Percentiles rank a stretch among this genome's conserved stretches.
Evolutionary conservation across 305 asterid genomes (phyloP).

Genomic region (Solanum hybrid): DNA sequence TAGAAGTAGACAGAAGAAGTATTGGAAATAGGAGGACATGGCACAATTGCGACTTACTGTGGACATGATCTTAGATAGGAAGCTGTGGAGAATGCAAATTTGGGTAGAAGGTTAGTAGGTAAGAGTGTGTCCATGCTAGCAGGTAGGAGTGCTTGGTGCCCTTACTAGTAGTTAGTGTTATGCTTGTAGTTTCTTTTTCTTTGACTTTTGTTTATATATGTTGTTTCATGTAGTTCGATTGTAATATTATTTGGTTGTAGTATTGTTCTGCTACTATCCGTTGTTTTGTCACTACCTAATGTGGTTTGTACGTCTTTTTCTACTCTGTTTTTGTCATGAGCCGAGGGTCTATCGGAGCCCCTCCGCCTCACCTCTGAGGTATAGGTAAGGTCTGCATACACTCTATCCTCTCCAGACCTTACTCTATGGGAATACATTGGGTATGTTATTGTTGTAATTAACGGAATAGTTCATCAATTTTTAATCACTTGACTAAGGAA

Average conservation of each 20-base stretch:
- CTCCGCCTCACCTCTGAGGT: too few species aligned
- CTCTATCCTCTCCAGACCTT: neutral
- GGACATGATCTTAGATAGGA: neutral
- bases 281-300: neutral
- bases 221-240: neutral
- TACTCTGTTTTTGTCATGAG: neutral
- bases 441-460: neutral
- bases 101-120: neutral
- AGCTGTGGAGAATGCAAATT: neutral
- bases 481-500: neutral
- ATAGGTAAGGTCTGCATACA: neutral
- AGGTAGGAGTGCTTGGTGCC: neutral
- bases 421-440: neutral
- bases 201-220: neutral
- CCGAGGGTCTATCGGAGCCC: neutral
- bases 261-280: too few species aligned
- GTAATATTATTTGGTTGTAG: neutral
- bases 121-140: neutral
- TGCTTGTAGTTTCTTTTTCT: neutral
- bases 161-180: neutral
- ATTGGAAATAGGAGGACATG: neutral
- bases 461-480: neutral
- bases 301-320: neutral
- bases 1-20: neutral
- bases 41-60: neutral